Conservation (phyloP, 116 monocot genomes). For the Iris pallida region DNA sequence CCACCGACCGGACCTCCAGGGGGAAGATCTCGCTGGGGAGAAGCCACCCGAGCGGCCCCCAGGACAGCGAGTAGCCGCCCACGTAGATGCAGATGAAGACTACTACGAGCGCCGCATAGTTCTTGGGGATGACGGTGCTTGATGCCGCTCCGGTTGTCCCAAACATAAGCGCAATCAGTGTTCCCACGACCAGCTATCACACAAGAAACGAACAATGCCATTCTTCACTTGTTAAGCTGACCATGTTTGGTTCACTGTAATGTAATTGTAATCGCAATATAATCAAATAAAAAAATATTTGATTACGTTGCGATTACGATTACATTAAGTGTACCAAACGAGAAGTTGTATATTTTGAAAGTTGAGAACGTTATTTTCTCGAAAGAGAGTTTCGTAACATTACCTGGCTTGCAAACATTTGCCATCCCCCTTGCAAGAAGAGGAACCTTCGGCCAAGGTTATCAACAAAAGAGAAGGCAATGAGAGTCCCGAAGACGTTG, state of each 20-base stretch:
- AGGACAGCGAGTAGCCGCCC: slow-evolving; percentile 47
- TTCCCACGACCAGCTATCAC: slow-evolving; percentile 27
- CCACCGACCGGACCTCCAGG: slow-evolving; percentile 38
- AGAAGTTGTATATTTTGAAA: too few species aligned
- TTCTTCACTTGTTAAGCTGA: too few species aligned
- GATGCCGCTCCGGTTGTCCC: slow-evolving; percentile 27
- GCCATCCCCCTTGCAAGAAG: slow-evolving; percentile 36
- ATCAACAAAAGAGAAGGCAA: slow-evolving; percentile 39
- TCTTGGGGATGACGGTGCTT: slow-evolving; percentile 16
- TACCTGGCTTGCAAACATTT: slow-evolving; percentile 23
- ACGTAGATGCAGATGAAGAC: slow-evolving; percentile 49
- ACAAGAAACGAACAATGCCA: too few species aligned
- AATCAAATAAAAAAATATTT: too few species aligned
- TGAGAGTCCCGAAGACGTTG: slow-evolving; percentile 41
- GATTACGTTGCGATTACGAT: too few species aligned
- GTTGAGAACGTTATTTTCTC: too few species aligned
- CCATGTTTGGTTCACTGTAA: too few species aligned
- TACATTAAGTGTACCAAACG: too few species aligned
- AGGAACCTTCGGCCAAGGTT: slow-evolving; percentile 32
- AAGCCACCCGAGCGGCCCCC: slow-evolving; percentile 48
- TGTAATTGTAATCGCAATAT: too few species aligned
- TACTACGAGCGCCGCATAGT: slow-evolving; percentile 44
- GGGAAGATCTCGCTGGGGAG: slow-evolving; percentile 53
- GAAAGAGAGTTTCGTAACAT: too few species aligned
- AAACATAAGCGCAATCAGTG: slow-evolving; percentile 35